Percentiles rank a stretch among this genome's conserved stretches.
phyloP scores from a whole-genome alignment of 2,329 filamentous ascomycete genomes.

The Cytospora paraplurivora region DNA sequence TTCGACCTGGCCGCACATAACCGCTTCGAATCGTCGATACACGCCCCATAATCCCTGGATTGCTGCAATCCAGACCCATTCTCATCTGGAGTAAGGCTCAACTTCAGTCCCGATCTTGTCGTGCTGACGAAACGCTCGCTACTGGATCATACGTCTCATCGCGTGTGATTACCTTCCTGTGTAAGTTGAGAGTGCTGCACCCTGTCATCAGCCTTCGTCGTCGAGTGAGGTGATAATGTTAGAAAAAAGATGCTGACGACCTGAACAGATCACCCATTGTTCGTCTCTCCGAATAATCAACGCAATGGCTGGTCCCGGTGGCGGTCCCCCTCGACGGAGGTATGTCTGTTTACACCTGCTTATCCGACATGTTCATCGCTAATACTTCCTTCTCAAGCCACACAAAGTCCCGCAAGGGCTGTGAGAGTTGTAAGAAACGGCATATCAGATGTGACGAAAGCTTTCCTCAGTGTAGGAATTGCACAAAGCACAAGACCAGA shows the following conservation, averaged over 20 bases:
- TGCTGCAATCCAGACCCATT: slow-evolving; percentile 30
- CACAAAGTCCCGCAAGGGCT: slow-evolving; percentile 98
- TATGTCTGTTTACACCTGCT: slow-evolving; percentile 39
- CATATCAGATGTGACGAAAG: slow-evolving; percentile 98
- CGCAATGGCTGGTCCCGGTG: slow-evolving; percentile 88
- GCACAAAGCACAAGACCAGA: slow-evolving; percentile 97
- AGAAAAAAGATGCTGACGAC: not conserved
- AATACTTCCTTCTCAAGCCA: slow-evolving; percentile 61
- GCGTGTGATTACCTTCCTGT: slow-evolving; percentile 25
- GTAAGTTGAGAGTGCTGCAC: slow-evolving; percentile 30
- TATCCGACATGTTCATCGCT: slow-evolving; percentile 9
- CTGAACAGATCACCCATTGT: not conserved
- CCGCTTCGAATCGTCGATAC: slow-evolving; percentile 29
- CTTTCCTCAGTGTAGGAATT: slow-evolving; percentile 98
- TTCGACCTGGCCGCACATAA: slow-evolving; percentile 33
- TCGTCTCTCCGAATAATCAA: slow-evolving; percentile 24
- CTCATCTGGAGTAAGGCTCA: not conserved
- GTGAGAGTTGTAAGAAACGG: slow-evolving; percentile 95
- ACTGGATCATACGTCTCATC: slow-evolving; percentile 9
- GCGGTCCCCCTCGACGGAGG: slow-evolving; percentile 81
- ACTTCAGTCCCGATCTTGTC: not conserved
- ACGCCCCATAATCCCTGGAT: slow-evolving; percentile 9
- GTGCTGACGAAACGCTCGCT: slow-evolving; percentile 17
- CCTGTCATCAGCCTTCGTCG: not conserved
- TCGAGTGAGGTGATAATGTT: no score